Conservation (phyloP, 257 asterid genomes). For the Craterostigma plantagineum region DNA sequence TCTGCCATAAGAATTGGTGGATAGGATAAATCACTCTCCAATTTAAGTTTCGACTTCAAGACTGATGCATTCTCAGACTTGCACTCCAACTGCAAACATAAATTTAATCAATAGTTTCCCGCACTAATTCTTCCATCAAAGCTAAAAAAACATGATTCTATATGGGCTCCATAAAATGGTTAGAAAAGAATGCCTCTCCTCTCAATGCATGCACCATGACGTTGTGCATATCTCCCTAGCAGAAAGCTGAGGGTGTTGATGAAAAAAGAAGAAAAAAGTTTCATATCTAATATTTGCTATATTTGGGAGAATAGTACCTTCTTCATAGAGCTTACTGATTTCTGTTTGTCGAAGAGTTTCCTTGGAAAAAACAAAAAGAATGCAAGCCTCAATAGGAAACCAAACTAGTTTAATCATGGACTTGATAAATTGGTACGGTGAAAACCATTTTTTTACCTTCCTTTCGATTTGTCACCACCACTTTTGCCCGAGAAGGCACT, state of each 20-base stretch:
- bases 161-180: too few relatives aligned
- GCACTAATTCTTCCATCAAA: background rate
- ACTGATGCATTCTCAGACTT: constrained; percentile 21
- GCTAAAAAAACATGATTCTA: too few relatives aligned
- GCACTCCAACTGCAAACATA: constrained; percentile 18
- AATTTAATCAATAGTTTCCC: background rate
- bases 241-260: too few relatives aligned
- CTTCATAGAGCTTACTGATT: constrained; percentile 12
- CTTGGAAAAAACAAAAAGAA: constrained; percentile 20
- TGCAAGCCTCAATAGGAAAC: constrained; percentile 8
- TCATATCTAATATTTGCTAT: background rate
- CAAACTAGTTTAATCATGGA: constrained; percentile 2
- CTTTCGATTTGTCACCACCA: constrained; percentile 18
- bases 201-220: too few relatives aligned
- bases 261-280: background rate
- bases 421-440: background rate
- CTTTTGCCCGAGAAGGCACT: constrained; percentile 17
- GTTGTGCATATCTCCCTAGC: too few relatives aligned
- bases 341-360: constrained; percentile 34
- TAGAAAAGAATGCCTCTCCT: too few relatives aligned
- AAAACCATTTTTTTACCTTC: constrained; percentile 32
- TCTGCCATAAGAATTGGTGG: constrained; percentile 26
- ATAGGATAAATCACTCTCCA: constrained; percentile 15
- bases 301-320: constrained; percentile 23
- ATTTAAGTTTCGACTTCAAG: constrained; percentile 16